A percentile compares a stretch with the other conserved stretches of the same genome.
Evolutionary conservation across 1,284 basidiomycete genomes (phyloP).

Genomic region (Salmacisia buchloeana): DNA sequence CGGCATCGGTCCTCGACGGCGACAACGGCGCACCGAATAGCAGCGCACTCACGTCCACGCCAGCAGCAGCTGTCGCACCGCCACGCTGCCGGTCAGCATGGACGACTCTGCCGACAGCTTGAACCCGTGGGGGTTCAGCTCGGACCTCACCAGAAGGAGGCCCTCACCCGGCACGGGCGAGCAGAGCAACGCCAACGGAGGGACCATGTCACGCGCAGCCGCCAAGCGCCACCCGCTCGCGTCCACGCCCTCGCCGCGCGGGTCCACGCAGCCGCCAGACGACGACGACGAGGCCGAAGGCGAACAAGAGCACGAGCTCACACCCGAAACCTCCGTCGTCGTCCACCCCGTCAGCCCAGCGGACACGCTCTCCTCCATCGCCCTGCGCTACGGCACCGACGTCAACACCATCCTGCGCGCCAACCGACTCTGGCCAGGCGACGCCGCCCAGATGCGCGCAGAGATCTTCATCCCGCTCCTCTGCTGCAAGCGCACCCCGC

Average conservation of each 20-base stretch:
- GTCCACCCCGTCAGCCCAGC: slow-evolving; percentile 38
- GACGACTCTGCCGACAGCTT: neutral
- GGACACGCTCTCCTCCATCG: slow-evolving; percentile 38
- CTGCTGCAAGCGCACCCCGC: slow-evolving; percentile 29
- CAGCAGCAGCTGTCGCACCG: no score
- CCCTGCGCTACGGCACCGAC: slow-evolving; percentile 46
- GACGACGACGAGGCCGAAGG: slow-evolving; percentile 11
- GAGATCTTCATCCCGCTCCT: slow-evolving; percentile 43
- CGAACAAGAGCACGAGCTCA: slow-evolving; percentile 16
- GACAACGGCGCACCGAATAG: no score
- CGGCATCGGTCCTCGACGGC: no score
- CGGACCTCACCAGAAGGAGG: neutral
- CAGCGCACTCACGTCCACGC: no score
- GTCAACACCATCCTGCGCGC: slow-evolving; percentile 35
- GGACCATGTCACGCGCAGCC: neutral
- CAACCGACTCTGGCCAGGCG: slow-evolving; percentile 47
- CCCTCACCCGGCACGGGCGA: neutral
- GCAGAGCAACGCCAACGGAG: neutral
- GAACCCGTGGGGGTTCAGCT: neutral
- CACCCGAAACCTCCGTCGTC: slow-evolving; percentile 21
- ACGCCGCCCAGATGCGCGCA: slow-evolving; percentile 42
- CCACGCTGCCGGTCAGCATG: no score
- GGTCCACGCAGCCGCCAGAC: neutral
- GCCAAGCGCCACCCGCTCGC: slow-evolving; percentile 1
- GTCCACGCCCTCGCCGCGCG: slow-evolving; percentile 2